Conservation (phyloP, 1,284 basidiomycete species). For the Cryptococcus floricola region DNA sequence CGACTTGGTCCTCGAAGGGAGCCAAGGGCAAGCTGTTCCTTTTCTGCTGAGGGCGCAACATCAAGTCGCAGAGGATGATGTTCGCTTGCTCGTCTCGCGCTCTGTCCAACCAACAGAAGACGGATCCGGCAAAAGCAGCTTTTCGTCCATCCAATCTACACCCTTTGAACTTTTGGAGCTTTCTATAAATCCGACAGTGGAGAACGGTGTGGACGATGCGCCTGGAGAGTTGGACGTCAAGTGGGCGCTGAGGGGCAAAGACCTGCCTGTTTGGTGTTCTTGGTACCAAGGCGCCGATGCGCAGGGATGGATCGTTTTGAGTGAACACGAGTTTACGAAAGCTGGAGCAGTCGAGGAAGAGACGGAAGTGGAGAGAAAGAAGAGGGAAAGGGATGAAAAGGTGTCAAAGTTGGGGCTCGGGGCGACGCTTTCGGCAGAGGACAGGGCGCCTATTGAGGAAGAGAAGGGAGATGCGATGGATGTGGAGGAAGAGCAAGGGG, state of each 20-base stretch:
- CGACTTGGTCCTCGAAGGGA: constrained; percentile 45
- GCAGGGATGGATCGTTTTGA: constrained; percentile 37
- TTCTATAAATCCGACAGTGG: constrained; percentile 14
- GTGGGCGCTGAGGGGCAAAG: constrained; percentile 67
- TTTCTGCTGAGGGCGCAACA: constrained; percentile 51
- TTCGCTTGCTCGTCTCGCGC: constrained; percentile 25
- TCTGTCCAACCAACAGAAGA: constrained; percentile 11
- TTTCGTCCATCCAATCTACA: constrained; percentile 10
- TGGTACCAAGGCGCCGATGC: constrained; percentile 24
- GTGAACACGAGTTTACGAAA: constrained; percentile 9
- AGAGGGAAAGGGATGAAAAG: constrained; percentile 18
- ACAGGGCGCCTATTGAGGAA: not conserved
- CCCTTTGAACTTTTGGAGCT: constrained; percentile 39
- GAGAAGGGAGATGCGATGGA: constrained; percentile 11
- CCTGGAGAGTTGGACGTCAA: constrained; percentile 49
- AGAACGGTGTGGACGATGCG: constrained; percentile 19
- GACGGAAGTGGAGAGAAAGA: constrained; percentile 14
- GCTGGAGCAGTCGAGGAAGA: not conserved
- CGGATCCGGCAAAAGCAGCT: constrained; percentile 13
- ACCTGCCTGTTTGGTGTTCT: constrained; percentile 58
- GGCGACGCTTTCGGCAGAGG: constrained; percentile 13
- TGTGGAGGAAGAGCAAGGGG: constrained; percentile 7
- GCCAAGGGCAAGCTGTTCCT: constrained; percentile 46
- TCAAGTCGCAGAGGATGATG: constrained; percentile 8
- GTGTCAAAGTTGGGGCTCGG: constrained; percentile 33